Evolutionary conservation across 2,329 filamentous ascomycete genomes (phyloP).

Genomic region (Stemphylium lycopersici): DNA sequence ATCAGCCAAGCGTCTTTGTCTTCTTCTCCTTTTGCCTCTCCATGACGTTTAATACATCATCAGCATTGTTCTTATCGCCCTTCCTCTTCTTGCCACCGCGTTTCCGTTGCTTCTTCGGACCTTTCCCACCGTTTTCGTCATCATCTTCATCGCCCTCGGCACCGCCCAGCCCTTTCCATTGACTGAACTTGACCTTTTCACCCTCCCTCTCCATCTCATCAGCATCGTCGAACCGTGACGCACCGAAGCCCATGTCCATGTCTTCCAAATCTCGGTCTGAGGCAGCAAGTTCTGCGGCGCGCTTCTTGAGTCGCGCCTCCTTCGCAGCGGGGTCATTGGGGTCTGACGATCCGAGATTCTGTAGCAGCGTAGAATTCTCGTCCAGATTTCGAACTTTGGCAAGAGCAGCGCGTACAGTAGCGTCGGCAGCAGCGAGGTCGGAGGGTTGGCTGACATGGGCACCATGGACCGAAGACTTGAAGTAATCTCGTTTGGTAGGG

Average conservation of each 20-base stretch:
- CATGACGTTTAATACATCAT: constrained; percentile 80
- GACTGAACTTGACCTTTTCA: constrained; percentile 68
- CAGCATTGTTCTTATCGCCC: constrained; percentile 77
- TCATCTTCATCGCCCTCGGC: constrained; percentile 60
- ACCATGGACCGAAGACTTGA: constrained; percentile 19
- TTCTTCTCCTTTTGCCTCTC: constrained; percentile 60
- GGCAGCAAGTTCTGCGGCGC: constrained; percentile 70
- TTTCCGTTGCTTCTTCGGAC: constrained; percentile 68
- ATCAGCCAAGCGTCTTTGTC: constrained; percentile 24
- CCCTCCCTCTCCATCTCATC: constrained; percentile 73
- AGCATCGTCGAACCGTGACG: constrained; percentile 83
- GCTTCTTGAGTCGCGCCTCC: constrained; percentile 69
- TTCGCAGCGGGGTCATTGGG: constrained; percentile 55
- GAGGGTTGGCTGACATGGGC: constrained; percentile 42
- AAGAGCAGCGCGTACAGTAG: constrained; percentile 80
- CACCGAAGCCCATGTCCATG: constrained; percentile 93
- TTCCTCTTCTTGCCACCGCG: constrained; percentile 77
- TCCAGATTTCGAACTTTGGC: constrained; percentile 71
- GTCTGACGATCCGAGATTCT: constrained; percentile 35
- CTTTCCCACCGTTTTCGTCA: constrained; percentile 51
- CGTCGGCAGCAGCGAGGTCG: constrained; percentile 63
- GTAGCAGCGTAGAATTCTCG: constrained; percentile 54
- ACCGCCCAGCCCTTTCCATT: constrained; percentile 64
- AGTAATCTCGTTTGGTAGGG: constrained; percentile 30
- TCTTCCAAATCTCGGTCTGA: constrained; percentile 84